Base-by-base conservation (phyloP, 2,329 filamentous ascomycete genomes). In the Aspergillus fischeri region DNA sequence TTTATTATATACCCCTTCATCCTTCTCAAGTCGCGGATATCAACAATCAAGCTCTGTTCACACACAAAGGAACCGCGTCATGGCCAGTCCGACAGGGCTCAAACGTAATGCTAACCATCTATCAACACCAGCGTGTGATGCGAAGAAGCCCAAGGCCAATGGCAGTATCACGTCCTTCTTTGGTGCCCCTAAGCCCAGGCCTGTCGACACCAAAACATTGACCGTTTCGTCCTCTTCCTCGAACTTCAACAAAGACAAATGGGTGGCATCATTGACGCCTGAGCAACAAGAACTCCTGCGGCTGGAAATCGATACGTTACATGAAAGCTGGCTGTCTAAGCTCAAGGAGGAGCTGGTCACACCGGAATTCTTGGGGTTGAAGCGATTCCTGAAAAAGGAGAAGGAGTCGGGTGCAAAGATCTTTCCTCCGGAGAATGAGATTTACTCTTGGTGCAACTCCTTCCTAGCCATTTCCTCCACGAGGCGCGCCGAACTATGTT, bases 121-220 rank as follows among this genome's bases (percentile, higher is more conserved):
- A 24, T 64, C 75, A 5, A 68, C 57, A 32, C 57, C 69, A 48
- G 54, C 75, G 10, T 73, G 73, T 28, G 85, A 87, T 47, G 69
- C 80, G 49, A 92, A 92, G 74, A 92, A 92, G 72, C 71, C 86
- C 57, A 91, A 88, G 75, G 79, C 83, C 53, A 88, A 94, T 69
- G 85, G 81, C 60, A 92, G 82, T 77, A 96, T 99, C 70, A 92
- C 88, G 28, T 90, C 91, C 17, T 97, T 97, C 81, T 97, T 99
- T 69, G 84, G 86, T 14, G 80, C 84, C 20, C 86, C 91, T 5
- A 90, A 88, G 70, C 66, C 77, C 17, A 74, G 70, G 58, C 58
- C 54, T 17, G 35, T 25, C 50, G 71, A 56, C 62, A 70, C 53
- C 69, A 75, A 58, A 62, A 66, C 61, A 45, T 44, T 59, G 8